Evolutionary conservation across 2,329 filamentous ascomycete species (phyloP), one percentile per base, ranked within the genome.

Genomic region (Pseudocercospora fuligena): DNA sequence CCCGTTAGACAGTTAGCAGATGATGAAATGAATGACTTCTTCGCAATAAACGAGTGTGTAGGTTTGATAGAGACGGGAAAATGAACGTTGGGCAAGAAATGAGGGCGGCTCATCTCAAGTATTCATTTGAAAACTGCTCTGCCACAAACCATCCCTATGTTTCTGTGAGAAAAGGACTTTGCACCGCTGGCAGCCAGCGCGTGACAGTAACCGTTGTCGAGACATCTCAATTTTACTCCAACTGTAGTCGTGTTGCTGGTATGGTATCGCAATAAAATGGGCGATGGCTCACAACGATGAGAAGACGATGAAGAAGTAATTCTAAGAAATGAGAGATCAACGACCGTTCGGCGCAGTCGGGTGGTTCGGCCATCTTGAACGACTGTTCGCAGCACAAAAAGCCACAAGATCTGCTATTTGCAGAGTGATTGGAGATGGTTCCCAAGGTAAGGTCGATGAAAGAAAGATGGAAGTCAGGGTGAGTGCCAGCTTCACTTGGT

Each of bases 401-500:
- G 64, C 60, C 53, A 46, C 31, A 61, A 53, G 46, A 40, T 61
- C 60, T 36, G 53, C 60, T 21, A 36, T 27, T 23, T 54, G 60
- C 64, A 63, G 46, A 40, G 46, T 60, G 27, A 60, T 31, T 47
- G 31, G 27, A 33, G 60, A 60, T 27, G 60, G 60, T 23, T 51
- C 27, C 64, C 60, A 53, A 46, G 64, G 64, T 57, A 46, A 29
- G 25, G 64, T 49, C 8, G 56, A 63, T 59, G 51, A 29, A 54
- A 11, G 19, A 43, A 46, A 29, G 40, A 60, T 54, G 60, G 60
- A 59, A 29, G 60, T 27, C 33, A 54, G 29, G 60, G 36, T 27
- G 36, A 53, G 66, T 68, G 76, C 76, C 53, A 56, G 27, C 63
- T 43, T 49, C 46, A 36, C 29, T 40, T 58, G 29, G 27, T 25